Percentiles rank a stretch among this genome's conserved stretches.
Conservation (phyloP, 495 filamentous ascomycete species). For the Aspergillus wentii region DNA sequence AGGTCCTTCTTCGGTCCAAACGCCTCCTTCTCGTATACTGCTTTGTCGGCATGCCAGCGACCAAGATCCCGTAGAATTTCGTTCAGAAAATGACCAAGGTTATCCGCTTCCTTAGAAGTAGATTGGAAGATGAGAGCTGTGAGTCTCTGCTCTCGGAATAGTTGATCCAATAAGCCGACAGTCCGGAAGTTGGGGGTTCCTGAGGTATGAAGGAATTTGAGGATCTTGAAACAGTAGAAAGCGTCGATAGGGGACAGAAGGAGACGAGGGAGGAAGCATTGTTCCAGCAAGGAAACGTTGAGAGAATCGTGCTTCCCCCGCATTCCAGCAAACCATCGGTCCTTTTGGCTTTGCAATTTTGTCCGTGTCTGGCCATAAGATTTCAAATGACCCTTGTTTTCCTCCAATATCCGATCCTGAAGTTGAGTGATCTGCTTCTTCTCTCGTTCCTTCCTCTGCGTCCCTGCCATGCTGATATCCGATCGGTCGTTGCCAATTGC, state of each 20-base stretch:
- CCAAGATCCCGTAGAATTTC: slow-evolving; percentile 72
- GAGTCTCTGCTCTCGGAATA: slow-evolving; percentile 77
- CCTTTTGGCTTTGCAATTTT: slow-evolving; percentile 71
- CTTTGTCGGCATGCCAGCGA: slow-evolving; percentile 76
- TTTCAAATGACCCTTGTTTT: slow-evolving; percentile 64
- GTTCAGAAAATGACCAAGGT: slow-evolving; percentile 82
- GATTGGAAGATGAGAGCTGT: slow-evolving; percentile 79
- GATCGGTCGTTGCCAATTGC: slow-evolving; percentile 64
- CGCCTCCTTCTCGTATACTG: slow-evolving; percentile 74
- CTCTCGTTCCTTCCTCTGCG: slow-evolving; percentile 58
- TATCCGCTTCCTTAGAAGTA: slow-evolving; percentile 84
- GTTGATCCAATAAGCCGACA: slow-evolving; percentile 72
- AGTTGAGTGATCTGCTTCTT: slow-evolving; percentile 55
- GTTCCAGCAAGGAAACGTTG: slow-evolving; percentile 72
- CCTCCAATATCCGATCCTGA: slow-evolving; percentile 58
- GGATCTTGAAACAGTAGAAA: slow-evolving; percentile 77
- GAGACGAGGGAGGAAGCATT: slow-evolving; percentile 85
- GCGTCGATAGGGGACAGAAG: slow-evolving; percentile 81
- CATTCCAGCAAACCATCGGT: slow-evolving; percentile 66
- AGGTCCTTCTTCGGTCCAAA: slow-evolving; percentile 57
- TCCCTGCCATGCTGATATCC: slow-evolving; percentile 59
- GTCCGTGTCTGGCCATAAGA: slow-evolving; percentile 57
- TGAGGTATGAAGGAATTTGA: slow-evolving; percentile 77
- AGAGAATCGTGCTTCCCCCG: slow-evolving; percentile 60
- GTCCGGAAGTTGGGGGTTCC: slow-evolving; percentile 85